A percentile compares a stretch with the other conserved stretches of the same genome.
These are phyloP conservation scores for Solanum infundibuliforme DNA, from an alignment of 257 asterid genomes.

Conservation along the genomic window DNA sequence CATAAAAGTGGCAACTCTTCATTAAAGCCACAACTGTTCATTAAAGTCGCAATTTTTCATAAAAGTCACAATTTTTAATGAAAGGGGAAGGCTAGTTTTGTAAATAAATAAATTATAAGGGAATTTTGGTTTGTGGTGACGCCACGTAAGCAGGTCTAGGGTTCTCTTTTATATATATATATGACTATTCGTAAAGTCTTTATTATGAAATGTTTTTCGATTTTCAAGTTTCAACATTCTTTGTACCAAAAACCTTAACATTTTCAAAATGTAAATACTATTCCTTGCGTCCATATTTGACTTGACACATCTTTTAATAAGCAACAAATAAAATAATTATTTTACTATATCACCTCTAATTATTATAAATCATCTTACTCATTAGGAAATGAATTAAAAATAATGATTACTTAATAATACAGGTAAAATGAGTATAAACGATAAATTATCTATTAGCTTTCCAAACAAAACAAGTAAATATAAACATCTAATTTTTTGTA, in stretches of 20 bases:
- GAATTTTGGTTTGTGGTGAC: too few species aligned
- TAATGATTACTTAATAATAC: background rate
- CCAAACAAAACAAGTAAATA: background rate
- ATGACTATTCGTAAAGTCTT: background rate
- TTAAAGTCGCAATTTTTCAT: too few species aligned
- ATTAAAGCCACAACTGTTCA: too few species aligned
- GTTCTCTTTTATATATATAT: too few species aligned
- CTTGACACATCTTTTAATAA: background rate
- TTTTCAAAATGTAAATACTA: background rate
- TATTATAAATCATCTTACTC: background rate
- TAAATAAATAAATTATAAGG: too few species aligned
- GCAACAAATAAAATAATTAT: background rate
- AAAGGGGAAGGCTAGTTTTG: too few species aligned
- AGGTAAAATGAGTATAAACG: background rate
- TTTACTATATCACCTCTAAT: background rate
- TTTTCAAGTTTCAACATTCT: background rate
- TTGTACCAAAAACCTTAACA: background rate
- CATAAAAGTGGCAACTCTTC: too few species aligned
- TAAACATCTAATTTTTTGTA: background rate
- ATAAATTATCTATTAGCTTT: background rate
- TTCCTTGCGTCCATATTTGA: background rate
- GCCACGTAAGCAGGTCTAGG: too few species aligned
- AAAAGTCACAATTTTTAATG: too few species aligned
- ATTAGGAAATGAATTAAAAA: background rate
- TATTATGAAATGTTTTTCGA: background rate